These are phyloP conservation scores for Nicotiana sylvestris DNA, from an alignment of 257 asterid genomes.

Conservation along the genomic window DNA sequence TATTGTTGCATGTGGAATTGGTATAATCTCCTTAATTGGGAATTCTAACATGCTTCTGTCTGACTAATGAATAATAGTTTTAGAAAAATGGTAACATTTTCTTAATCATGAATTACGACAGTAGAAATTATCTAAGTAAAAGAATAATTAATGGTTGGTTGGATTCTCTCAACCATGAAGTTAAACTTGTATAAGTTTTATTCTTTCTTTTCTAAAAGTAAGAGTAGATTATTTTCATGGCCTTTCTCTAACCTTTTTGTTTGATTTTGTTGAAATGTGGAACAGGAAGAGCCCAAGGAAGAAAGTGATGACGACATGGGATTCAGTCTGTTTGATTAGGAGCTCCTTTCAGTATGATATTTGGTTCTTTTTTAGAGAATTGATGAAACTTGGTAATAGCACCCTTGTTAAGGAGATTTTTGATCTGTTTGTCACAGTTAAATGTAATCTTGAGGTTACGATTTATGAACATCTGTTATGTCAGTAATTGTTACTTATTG, in stretches of 20 bases:
- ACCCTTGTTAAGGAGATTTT: not conserved
- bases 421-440: not conserved
- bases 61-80: not conserved
- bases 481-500: not conserved
- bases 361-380: not conserved
- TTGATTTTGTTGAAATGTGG: not conserved
- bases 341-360: not conserved
- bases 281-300: slow-evolving; percentile 54
- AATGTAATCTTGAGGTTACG: not conserved
- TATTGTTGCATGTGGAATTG: not conserved
- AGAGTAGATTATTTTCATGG: not conserved
- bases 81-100: too few relatives aligned
- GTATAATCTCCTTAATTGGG: not conserved
- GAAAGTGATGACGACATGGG: slow-evolving; percentile 57
- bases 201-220: too few relatives aligned
- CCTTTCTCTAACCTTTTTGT: not conserved
- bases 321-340: slow-evolving; percentile 46
- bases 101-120: too few relatives aligned
- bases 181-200: too few relatives aligned
- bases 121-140: too few relatives aligned
- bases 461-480: not conserved
- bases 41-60: not conserved
- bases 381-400: not conserved
- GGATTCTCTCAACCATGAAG: too few relatives aligned
- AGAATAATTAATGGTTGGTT: too few relatives aligned